Evolutionary conservation across 1,139 yeast species (phyloP), one percentile per base, ranked within the genome.

Genomic region (Protomyces gravidus): DNA sequence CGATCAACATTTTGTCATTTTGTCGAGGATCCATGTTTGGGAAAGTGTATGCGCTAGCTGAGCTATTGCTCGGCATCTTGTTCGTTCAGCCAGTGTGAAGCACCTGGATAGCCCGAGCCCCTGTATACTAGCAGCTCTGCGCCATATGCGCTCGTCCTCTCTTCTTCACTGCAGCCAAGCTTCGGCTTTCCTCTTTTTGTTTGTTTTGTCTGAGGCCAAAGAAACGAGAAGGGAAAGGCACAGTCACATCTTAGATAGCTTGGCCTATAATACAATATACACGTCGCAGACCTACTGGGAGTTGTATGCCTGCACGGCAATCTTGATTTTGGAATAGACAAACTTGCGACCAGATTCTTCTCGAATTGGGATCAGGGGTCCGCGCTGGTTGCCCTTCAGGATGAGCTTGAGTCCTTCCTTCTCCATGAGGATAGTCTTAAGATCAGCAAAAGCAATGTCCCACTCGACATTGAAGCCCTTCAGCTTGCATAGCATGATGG

Each of bases 291-390:
- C 11, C 42, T n/a, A 36, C 42, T 36, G 42, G 39, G 28, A 50
- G 32, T 60, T 60, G 39, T 55, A 60, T 33, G 60, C 61, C 11
- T 45, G 46, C 19, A 60, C 97, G 0, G 97, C 97, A 62, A 85
- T 73, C 4, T 85, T 86, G 66, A 92, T 87, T 67, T 81, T 82
- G 64, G 77, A 80, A 75, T 89, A 89, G 64, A 92, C 73, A 71
- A 81, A 85, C 62, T 77, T 76, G 65, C 92, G 78, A 62, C 84
- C 83, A 5, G 79, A 73, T 49, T 77, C 76, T 62, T 88, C 95
- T 0, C 88, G 83, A 45, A 90, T 78, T 0, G 97, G 96, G 57
- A 92, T 81, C 70, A 92, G 89, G 40, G 84, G 83, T 1, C 92
- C 92, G 47, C 79, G 80, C 52, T 77, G 78, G 40, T 78, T 79